phyloP scores from a whole-genome alignment of 2,329 filamentous ascomycete species.

The Colletotrichum higginsianum region DNA sequence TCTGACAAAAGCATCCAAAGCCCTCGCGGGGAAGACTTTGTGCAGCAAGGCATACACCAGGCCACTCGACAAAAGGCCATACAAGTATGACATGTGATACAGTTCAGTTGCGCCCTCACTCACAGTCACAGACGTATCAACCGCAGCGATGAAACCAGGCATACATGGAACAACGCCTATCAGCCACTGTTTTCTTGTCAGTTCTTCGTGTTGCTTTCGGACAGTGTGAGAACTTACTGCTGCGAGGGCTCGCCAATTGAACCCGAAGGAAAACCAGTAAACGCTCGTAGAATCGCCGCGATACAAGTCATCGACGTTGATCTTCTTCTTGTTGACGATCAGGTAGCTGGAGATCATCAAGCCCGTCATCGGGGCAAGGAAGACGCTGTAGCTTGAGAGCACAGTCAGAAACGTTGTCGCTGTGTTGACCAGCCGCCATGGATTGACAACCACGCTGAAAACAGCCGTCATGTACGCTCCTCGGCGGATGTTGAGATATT shows the following conservation, averaged over 20 bases:
- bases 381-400: constrained; percentile 55
- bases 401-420: constrained; percentile 55
- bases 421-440: constrained; percentile 56
- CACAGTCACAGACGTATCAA: constrained; percentile 52
- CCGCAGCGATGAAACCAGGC: constrained; percentile 59
- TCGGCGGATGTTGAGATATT: constrained; percentile 56
- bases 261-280: constrained; percentile 58
- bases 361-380: constrained; percentile 57
- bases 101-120: constrained; percentile 55
- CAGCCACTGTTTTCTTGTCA: constrained; percentile 51
- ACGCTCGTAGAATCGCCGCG: constrained; percentile 49
- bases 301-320: constrained; percentile 56
- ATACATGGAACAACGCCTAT: constrained; percentile 57
- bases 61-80: constrained; percentile 54
- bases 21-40: constrained; percentile 47
- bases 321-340: constrained; percentile 51
- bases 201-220: not conserved
- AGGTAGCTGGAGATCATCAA: constrained; percentile 56
- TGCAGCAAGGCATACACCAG: constrained; percentile 52
- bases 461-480: constrained; percentile 56
- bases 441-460: constrained; percentile 55
- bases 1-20: constrained; percentile 50
- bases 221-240: constrained; percentile 50
- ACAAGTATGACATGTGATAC: constrained; percentile 57
- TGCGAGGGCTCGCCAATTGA: constrained; percentile 58